A percentile compares a stretch with the other conserved stretches of the same genome.
phyloP scores from a whole-genome alignment of 2,329 filamentous ascomycete species.

The Ophiostoma piceae region DNA sequence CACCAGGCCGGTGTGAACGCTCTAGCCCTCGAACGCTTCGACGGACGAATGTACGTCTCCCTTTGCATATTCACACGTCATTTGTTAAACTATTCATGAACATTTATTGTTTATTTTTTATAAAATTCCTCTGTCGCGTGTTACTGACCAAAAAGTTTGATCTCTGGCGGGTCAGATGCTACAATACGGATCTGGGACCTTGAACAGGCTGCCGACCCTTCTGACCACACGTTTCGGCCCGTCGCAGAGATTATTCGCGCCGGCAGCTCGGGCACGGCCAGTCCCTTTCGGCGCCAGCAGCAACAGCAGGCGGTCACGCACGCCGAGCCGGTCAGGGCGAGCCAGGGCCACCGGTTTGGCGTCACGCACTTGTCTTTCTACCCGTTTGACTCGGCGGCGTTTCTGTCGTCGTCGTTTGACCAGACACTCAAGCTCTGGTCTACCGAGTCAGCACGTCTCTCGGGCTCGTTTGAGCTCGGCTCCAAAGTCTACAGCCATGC shows the following conservation, averaged over 20 bases:
- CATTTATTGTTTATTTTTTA: too few species aligned
- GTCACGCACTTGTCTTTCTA: constrained; percentile 74
- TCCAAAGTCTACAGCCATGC: constrained; percentile 71
- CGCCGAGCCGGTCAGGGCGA: constrained; percentile 16
- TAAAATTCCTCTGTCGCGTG: too few species aligned
- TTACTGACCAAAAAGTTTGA: constrained; percentile 47
- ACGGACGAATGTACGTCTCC: constrained; percentile 59
- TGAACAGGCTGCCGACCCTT: constrained; percentile 48
- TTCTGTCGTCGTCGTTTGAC: constrained; percentile 73
- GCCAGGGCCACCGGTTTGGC: constrained; percentile 56
- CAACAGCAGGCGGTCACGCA: background rate
- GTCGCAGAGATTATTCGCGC: constrained; percentile 36
- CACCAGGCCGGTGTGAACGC: constrained; percentile 76
- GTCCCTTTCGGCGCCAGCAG: background rate
- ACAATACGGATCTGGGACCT: constrained; percentile 85
- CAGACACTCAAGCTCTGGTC: constrained; percentile 71
- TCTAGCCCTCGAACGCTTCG: constrained; percentile 73
- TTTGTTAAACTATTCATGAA: too few species aligned
- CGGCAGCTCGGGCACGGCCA: constrained; percentile 1
- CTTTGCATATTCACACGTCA: too few species aligned
- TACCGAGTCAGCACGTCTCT: constrained; percentile 55
- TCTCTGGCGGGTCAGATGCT: constrained; percentile 82
- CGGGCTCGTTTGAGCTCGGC: constrained; percentile 63
- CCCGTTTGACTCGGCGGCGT: constrained; percentile 69
- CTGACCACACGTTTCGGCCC: constrained; percentile 49